Evolutionary conservation across 2,329 filamentous ascomycete genomes (phyloP), one percentile per base, ranked within the genome.

Genomic region (Cytospora piceicola): DNA sequence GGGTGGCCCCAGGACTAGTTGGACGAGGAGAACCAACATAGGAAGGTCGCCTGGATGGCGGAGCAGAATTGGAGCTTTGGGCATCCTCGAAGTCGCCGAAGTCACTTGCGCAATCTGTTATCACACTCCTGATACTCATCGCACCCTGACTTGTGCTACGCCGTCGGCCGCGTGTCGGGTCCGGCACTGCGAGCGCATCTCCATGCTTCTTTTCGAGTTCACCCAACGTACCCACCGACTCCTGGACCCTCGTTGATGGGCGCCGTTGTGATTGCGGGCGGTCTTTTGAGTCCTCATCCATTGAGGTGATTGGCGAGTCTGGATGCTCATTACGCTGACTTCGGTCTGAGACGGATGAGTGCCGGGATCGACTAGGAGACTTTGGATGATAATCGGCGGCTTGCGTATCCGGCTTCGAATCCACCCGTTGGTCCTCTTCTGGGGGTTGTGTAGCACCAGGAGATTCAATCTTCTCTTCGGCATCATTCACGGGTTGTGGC

Each of bases 161-260:
- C 39, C 54, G 52, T 17, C 66, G 59, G 20, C 58, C 42, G 14
- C 60, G 52, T 6, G 39, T 15, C 24, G 34, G 24, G 15, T 51
- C 20, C 14, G 66, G 66, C 20, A 66, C 66, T 9, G 64, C 27
- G 17, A 68, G 60, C 12, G 52, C 55, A 29, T 30, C 39, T 11
- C 56, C 64, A 42, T 66, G 39, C 9, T 46, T 52, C 64, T 73
- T 74, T 29, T 74, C 70, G 24, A 85, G 76, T 3, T 78, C 80
- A 66, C 87, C 82, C 58, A 79, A 84, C 75, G 82, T 79, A 27
- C 78, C 78, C 36, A 85, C 83, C 29, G 85, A 73, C 57, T 81
- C 80, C 62, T 82, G 81, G 2, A 85, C 82, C 67, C 82, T 85
- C 6, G 72, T 71, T 9, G 80, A 81, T 0, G 71, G 69, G 60